Conservation (phyloP, 192 early-diverging fungal species). For the Glomus cerebriforme region DNA sequence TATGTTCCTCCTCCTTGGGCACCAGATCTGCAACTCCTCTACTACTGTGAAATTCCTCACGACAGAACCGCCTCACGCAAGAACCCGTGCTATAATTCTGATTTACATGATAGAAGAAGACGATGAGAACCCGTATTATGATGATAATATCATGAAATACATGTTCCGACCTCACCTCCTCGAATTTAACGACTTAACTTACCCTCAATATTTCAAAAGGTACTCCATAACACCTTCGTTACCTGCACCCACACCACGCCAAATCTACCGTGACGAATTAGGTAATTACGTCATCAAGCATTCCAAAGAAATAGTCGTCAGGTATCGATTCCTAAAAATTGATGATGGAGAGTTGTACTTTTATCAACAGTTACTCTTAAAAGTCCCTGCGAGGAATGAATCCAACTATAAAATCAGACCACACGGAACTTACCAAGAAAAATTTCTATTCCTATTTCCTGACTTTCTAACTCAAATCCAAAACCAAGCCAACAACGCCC, state of each 20-base stretch:
- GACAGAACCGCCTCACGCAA: too few species aligned
- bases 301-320: too few species aligned
- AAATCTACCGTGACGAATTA: neutral
- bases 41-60: too few species aligned
- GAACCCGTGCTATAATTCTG: neutral
- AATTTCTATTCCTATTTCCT: neutral
- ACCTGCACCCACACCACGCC: neutral
- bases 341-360: too few species aligned
- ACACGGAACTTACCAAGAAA: neutral
- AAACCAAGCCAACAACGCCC: neutral
- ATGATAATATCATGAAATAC: neutral
- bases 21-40: too few species aligned
- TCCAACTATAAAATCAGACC: neutral
- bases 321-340: too few species aligned
- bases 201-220: neutral
- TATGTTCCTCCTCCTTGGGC: too few species aligned
- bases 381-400: neutral
- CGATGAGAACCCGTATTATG: neutral
- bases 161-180: neutral
- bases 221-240: neutral
- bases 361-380: slow-evolving; percentile 13
- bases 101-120: neutral
- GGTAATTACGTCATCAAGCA: neutral
- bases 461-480: too few species aligned
- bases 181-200: neutral